These are phyloP conservation scores for Solanum pennellii DNA, from an alignment of 257 asterid species.

Conservation along the genomic window DNA sequence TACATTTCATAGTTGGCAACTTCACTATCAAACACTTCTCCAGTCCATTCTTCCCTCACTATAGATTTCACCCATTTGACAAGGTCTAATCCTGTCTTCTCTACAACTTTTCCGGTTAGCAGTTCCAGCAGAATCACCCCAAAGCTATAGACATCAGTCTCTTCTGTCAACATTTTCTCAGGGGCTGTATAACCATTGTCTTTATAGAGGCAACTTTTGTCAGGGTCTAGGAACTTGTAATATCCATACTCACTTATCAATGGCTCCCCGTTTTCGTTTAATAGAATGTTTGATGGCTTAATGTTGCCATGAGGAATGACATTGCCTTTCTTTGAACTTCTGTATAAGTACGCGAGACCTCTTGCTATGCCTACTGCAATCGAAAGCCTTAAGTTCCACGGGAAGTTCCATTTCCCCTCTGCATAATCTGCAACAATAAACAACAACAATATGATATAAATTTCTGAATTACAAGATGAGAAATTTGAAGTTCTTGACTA, in stretches of 20 bases:
- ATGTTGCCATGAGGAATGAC: slow-evolving; percentile 40
- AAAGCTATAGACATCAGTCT: slow-evolving; percentile 19
- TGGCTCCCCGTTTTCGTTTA: slow-evolving; percentile 18
- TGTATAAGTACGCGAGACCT: slow-evolving; percentile 23
- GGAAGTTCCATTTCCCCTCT: slow-evolving; percentile 21
- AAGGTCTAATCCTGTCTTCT: slow-evolving; percentile 23
- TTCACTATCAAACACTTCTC: slow-evolving; percentile 31
- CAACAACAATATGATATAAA: not conserved
- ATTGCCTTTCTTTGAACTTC: not conserved
- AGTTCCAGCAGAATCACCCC: slow-evolving; percentile 30
- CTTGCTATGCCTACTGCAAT: slow-evolving; percentile 34
- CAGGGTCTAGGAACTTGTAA: slow-evolving; percentile 3
- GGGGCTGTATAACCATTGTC: slow-evolving; percentile 19
- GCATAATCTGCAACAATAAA: slow-evolving; percentile 11
- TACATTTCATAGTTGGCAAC: slow-evolving; percentile 9
- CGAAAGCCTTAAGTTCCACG: slow-evolving; percentile 30
- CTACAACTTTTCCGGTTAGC: slow-evolving; percentile 31
- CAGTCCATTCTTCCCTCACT: slow-evolving; percentile 43
- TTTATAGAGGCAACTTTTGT: not conserved
- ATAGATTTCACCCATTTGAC: slow-evolving; percentile 31
- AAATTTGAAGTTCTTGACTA: not conserved
- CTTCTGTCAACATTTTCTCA: slow-evolving; percentile 10
- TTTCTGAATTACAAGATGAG: not conserved
- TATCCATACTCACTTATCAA: slow-evolving; percentile 34
- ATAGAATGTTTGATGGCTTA: slow-evolving; percentile 34